Evolutionary conservation across 1,139 yeast species (phyloP), one percentile per base, ranked within the genome.

Genomic region (Saccharomyces hybrid): DNA sequence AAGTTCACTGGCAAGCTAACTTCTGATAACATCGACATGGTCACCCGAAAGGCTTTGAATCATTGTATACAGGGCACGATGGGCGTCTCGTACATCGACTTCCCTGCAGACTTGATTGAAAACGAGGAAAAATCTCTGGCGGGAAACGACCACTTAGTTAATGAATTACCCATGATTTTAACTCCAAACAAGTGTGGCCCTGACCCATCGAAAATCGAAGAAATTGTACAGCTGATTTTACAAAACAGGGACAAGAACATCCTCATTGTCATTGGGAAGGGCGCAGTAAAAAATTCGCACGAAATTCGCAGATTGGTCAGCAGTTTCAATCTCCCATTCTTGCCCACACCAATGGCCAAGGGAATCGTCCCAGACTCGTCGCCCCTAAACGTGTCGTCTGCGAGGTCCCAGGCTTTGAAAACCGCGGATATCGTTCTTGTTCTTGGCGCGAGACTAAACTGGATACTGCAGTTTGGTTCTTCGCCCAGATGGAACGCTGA

Each of bases 301-400:
- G 65, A 68, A 2, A 58, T 83, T 8, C 66, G 78, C 2, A 49
- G 61, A 1, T 73, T 83, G 51, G 73, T 82, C 21, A 55, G 64
- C 5, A 44, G 54, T 1, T 77, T 79, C 49, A 63, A 71, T 12
- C 55, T 82, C 1, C 80, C 85, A 1, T 83, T 83, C 60, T 63
- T 83, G 52, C 86, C 88, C 11, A 83, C 88, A 0, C 88, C 88
- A 2, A 83, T 83, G 88, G 88, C 86, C 0, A 83, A 83, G 65
- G 88, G 88, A n/a, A 80, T 83, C 0, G 68, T 83, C 0, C 73
- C 80, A 0, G 88, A 83, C 61, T 62, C 68, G 3, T 71, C 73
- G 50, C 64, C 63, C 0, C 63, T 74, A 47, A 83, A 83, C 60
- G 75, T 80, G 14, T 77, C 84, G 0, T 80, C 86, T 1, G 85